Evolutionary conservation across 441 rosid genomes (phyloP), one percentile per base, ranked within the genome.

Genomic region (Dalechampia spathulata): DNA sequence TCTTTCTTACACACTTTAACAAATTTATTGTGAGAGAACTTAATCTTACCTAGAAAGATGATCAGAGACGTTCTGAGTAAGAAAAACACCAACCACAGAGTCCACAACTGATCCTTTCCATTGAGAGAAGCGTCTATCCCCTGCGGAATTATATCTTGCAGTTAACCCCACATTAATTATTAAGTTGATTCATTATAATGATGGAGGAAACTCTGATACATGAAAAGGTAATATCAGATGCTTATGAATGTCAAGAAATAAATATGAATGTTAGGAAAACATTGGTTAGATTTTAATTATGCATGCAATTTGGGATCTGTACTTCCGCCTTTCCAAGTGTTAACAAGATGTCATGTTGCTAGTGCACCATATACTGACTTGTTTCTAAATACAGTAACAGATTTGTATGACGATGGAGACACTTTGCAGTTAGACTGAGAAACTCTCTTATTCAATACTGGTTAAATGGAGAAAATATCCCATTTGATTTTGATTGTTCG

Each of bases 101-200:
- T 94, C 99, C 59, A 94, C 83, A 45, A 94, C 95, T 0, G 99
- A 93, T 66, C 99, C 99, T 75, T 93, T 93, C 99, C 99, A 93
- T 57, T 71, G 79, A 6, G 99, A 85, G 80, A 94, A 94, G 50
- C 88, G 92, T 56, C 99, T 81, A 63, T 94, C 98, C 62, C 99
- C 99, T 94, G 86, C 60, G 58, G 28, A 63, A 47, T 55, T 50
- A 43, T 54, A 52, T 37, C 12, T 30, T 17, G 57, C 23, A 40
- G 43, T 55, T 63, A 52, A 30, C 41, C n/a, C n/a, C n/a, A n/a
- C n/a, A n/a, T n/a, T n/a, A n/a, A n/a, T n/a, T 22, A 58, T 39
- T 45, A 38, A 21, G 46, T 34, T 22, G 53, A 45, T 46, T 45
- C 10, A 42, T 26, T 11, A 30, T 37, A 21, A 13, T 15, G 42